Evolutionary conservation across 2,329 filamentous ascomycete species (phyloP), one percentile per base, ranked within the genome.

Genomic region (Nemania serpens): DNA sequence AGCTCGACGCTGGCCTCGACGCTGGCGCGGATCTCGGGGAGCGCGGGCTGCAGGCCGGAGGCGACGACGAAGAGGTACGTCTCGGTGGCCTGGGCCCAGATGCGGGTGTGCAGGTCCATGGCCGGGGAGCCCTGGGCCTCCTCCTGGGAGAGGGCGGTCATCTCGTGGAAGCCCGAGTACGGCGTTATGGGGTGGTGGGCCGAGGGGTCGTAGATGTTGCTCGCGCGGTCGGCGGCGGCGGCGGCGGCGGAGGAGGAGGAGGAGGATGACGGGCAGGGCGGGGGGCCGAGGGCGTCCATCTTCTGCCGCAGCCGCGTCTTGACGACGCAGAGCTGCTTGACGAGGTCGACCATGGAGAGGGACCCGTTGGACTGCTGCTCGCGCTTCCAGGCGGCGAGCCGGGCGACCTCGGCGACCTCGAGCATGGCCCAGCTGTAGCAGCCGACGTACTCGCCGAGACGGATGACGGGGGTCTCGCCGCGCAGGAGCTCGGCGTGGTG

Each of bases 391-490:
- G 79, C 76, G 53, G 84, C 79, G 6, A 89, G 75, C 0, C 77
- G 71, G 13, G 84, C 76, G 48, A 85, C 80, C 18, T 84, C 79
- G 12, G 80, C 81, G 45, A 89, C 78, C n/a, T 79, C 74, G 47
- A 82, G 73, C 47, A 88, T 66, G 0, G 80, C 79, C 82, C 83
- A 85, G 70, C 87, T 88, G 46, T 83, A 75, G 61, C 84, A 77
- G 1, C 86, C 85, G 42, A 84, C 72, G 50, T 84, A 80, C 34
- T 81, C 78, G 50, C 82, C 79, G 56, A 87, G 75, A 52, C 75
- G 74, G 41, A 82, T 71, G 2, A 1, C 71, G 73, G 0, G 70
- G 74, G 12, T 71, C 7, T 75, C 72, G n/a, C 66, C 62, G 37
- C 64, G 33, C 20, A 83, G 76, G 25, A 80, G 68, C 37, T 67